Percentiles rank a stretch among this genome's conserved stretches.
These are phyloP conservation scores for Lumnitzera racemosa DNA, from an alignment of 345 rosid genomes.

Conservation along the genomic window DNA sequence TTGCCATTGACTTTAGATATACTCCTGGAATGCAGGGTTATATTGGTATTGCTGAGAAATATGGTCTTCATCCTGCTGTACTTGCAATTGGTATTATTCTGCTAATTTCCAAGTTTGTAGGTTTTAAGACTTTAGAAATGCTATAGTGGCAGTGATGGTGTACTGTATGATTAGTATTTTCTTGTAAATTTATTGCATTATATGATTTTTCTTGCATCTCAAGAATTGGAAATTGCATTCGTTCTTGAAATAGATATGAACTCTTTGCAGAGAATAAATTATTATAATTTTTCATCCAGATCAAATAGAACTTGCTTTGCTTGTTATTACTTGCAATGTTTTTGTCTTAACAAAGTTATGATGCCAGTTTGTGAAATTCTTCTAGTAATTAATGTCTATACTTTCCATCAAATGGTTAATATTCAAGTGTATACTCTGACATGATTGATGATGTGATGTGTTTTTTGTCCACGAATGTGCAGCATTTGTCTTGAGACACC, in stretches of 20 bases:
- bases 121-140: neutral
- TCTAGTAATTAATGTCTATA: no score
- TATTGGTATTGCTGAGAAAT: slow-evolving; percentile 27
- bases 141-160: neutral
- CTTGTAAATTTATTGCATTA: neutral
- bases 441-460: neutral
- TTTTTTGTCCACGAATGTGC: slow-evolving; percentile 1
- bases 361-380: no score
- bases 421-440: neutral
- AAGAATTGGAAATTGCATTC: no score
- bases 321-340: no score
- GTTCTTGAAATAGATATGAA: no score
- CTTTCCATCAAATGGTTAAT: neutral
- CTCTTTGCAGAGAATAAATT: no score
- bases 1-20: neutral
- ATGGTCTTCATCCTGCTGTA: slow-evolving; percentile 39
- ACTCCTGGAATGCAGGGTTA: slow-evolving; percentile 30
- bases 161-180: neutral
- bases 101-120: neutral
- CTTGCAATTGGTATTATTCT: slow-evolving; percentile 42
- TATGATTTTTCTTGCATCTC: no score
- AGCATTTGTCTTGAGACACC: slow-evolving; percentile 45
- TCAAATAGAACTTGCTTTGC: no score
- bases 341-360: no score
- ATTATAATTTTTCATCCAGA: no score